Conservation (phyloP, 345 rosid genomes). For the Eucalyptus fibrosa region DNA sequence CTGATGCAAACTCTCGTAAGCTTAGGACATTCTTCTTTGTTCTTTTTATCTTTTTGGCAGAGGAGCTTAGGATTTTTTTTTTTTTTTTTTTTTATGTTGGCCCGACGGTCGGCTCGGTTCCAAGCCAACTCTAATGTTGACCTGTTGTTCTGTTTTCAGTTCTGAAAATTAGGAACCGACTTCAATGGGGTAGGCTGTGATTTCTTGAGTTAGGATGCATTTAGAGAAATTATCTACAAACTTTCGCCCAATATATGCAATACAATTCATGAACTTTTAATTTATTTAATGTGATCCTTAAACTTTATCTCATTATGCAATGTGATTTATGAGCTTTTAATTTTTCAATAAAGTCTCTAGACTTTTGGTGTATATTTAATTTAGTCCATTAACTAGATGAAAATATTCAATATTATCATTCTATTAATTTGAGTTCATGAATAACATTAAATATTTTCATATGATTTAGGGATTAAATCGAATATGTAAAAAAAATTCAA, state of each 20-base stretch:
- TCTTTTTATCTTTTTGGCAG: no score
- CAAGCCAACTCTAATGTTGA: accelerated
- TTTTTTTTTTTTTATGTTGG: no score
- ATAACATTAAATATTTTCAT: accelerated
- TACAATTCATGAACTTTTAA: accelerated
- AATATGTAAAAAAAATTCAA: no score
- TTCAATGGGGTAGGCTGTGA: no score
- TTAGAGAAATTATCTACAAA: no score
- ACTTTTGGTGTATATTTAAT: accelerated
- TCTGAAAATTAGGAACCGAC: no score
- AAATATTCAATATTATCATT: no score
- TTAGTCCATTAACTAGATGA: accelerated
- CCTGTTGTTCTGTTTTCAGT: accelerated
- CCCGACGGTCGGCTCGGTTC: no score
- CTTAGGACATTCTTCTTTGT: no score
- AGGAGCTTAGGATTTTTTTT: background rate
- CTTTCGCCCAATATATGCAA: accelerated
- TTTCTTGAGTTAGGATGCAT: no score
- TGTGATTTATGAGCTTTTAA: accelerated
- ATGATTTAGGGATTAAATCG: accelerated
- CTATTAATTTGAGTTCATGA: accelerated
- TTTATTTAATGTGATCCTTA: accelerated
- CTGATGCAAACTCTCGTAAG: background rate
- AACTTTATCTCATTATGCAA: accelerated
- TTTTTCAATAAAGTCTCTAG: accelerated